Percentiles rank a stretch among this genome's conserved stretches.
These are phyloP conservation scores for Cordyceps javanica DNA, from an alignment of 2,329 filamentous ascomycete genomes.

Conservation along the genomic window DNA sequence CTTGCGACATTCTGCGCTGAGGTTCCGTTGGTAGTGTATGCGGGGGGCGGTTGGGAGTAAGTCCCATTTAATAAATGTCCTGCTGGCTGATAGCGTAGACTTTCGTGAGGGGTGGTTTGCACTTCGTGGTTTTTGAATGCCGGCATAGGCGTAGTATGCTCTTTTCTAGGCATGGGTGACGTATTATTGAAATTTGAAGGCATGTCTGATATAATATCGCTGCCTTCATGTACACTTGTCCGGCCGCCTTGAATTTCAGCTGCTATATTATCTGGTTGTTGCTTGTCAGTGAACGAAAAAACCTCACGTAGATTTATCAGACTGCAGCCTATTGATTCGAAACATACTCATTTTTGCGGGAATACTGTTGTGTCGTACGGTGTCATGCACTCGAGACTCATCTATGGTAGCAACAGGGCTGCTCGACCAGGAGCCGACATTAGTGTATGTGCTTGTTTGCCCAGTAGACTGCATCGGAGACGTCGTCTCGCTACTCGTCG, in stretches of 20 bases:
- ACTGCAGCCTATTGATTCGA: not conserved
- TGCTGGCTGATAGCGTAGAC: not conserved
- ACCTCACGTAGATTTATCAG: not conserved
- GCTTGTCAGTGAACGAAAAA: not conserved
- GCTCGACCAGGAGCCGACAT: not conserved
- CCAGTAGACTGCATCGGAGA: no score
- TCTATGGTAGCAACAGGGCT: not conserved
- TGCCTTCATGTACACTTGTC: not conserved
- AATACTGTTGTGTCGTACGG: no score
- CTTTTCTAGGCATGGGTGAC: no score
- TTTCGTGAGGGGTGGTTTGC: not conserved
- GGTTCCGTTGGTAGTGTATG: not conserved
- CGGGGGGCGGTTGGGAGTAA: not conserved
- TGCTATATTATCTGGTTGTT: not conserved
- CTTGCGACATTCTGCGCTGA: not conserved
- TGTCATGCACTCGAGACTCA: not conserved
- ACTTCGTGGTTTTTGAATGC: not conserved
- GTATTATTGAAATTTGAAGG: no score
- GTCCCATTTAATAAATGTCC: not conserved
- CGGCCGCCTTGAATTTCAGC: not conserved
- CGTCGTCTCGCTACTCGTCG: no score
- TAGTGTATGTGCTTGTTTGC: not conserved
- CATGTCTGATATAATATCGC: not conserved
- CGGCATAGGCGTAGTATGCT: not conserved
- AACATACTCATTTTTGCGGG: not conserved